Evolutionary conservation across 768 basidiomycete genomes (phyloP).

Genomic region (Zangia roseola): DNA sequence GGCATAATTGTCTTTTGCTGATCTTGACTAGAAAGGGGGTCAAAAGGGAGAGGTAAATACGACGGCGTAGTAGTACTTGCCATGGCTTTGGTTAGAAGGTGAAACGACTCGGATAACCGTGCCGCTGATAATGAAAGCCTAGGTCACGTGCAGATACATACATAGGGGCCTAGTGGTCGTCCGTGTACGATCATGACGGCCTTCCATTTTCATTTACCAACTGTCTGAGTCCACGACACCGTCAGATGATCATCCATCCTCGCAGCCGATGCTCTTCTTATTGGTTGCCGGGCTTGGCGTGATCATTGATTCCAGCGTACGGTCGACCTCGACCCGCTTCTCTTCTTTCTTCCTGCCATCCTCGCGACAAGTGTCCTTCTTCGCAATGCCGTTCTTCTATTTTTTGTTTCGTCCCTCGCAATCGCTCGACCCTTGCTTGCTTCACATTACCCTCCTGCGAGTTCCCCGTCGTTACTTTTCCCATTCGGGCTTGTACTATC

Average conservation of each 20-base stretch:
- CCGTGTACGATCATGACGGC: no score
- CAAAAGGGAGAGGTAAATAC: neutral
- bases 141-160: conserved; percentile 21
- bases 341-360: no score
- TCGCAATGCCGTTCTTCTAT: no score
- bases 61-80: conserved; percentile 14
- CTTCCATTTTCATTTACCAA: no score
- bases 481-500: conserved; percentile 16
- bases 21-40: conserved; percentile 23
- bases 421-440: conserved; percentile 7
- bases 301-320: no score
- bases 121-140: conserved; percentile 21
- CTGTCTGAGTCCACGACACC: no score
- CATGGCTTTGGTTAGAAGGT: conserved; percentile 17
- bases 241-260: no score
- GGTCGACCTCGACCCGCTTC: no score
- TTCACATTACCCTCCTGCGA: conserved; percentile 4
- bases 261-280: no score
- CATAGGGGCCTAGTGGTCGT: no score
- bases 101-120: conserved; percentile 16
- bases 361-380: no score
- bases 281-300: no score
- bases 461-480: conserved; percentile 23
- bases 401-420: neutral
- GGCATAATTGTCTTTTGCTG: conserved; percentile 43